Evolutionary conservation across 1,284 basidiomycete genomes (phyloP), one percentile per base, ranked within the genome.

Genomic region (Leccinum fuscescens): DNA sequence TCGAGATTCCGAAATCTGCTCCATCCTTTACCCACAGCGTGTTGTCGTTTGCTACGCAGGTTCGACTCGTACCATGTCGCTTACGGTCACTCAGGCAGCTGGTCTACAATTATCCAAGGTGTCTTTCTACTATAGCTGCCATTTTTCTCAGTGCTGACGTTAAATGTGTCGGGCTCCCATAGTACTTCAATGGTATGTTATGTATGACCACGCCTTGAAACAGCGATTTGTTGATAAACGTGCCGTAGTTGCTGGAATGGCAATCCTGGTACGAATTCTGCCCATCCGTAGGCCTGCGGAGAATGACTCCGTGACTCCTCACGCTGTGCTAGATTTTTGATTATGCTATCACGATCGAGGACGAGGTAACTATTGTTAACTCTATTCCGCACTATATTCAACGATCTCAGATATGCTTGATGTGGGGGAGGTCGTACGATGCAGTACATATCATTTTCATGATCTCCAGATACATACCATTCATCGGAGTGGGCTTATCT

Each of bases 31-130:
- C 17, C 44, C 20, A 20, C 17, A 20, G 44, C 9, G 11, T 46
- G 20, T 46, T 20, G 20, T 20, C 17, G 20, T 46, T 12, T 46
- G 6, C 44, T 22, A 20, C 42, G 17, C 42, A 20, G 20, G 14
- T 37, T 7, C 35, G 15, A 15, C 6, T 37, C 14, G 6, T 37
- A 37, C 3, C 35, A 48, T 48, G 44, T 48, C 44, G 17, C 54
- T 55, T 6, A 55, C 54, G 17, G 24, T 55, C 12, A 17, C 54
- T 20, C 54, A 55, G 42, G 22, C 17, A 15, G 39, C 12, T 6
- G 54, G 54, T 55, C 20, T 55, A 20, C 54, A 55, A 49, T 33
- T 12, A 4, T 31, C 39, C n/a, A 48, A 55, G 54, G 54, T 55
- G 9, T 8, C 8, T 27, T 48, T 29, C 4, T 29, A 39, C 11